A percentile compares a stretch with the other conserved stretches of the same genome.
These are phyloP conservation scores for Canna indica DNA, from an alignment of 176 grass and related monocot species.

Conservation along the genomic window DNA sequence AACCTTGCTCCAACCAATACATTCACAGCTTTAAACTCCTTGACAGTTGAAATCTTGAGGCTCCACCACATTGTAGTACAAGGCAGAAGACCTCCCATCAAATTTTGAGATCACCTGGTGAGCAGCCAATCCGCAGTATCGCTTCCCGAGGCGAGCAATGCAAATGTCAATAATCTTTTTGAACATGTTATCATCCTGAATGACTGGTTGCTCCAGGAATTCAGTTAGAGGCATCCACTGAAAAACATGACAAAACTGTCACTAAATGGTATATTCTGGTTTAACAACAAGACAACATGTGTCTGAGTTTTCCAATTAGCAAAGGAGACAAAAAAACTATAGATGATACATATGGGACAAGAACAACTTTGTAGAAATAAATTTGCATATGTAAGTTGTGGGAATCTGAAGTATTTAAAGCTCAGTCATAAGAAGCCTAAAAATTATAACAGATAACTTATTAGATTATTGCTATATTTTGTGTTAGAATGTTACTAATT, in stretches of 20 bases:
- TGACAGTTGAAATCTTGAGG: conserved; percentile 54
- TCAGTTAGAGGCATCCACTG: conserved; percentile 88
- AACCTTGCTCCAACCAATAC: neutral
- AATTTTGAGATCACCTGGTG: conserved; percentile 84
- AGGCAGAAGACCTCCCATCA: conserved; percentile 58
- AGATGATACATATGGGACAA: too few relatives aligned
- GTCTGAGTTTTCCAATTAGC: too few relatives aligned
- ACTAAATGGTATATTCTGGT: neutral
- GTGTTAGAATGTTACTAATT: too few relatives aligned
- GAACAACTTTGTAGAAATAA: too few relatives aligned
- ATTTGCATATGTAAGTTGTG: too few relatives aligned
- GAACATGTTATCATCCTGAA: conserved; percentile 94
- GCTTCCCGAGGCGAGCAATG: conserved; percentile 67
- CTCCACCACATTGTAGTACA: conserved; percentile 70
- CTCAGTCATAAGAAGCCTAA: too few relatives aligned
- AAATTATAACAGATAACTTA: too few relatives aligned
- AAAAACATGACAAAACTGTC: conserved; percentile 3
- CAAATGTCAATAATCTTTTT: conserved; percentile 87
- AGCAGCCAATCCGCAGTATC: conserved; percentile 72
- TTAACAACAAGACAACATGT: too few relatives aligned
- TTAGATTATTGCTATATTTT: too few relatives aligned
- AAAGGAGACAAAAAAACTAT: too few relatives aligned
- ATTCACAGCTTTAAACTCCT: conserved; percentile 18
- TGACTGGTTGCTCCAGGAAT: conserved; percentile 72
- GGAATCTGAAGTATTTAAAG: too few relatives aligned